phyloP scores from a whole-genome alignment of 2,329 filamentous ascomycete species.

The Trichoderma arundinaceum region DNA sequence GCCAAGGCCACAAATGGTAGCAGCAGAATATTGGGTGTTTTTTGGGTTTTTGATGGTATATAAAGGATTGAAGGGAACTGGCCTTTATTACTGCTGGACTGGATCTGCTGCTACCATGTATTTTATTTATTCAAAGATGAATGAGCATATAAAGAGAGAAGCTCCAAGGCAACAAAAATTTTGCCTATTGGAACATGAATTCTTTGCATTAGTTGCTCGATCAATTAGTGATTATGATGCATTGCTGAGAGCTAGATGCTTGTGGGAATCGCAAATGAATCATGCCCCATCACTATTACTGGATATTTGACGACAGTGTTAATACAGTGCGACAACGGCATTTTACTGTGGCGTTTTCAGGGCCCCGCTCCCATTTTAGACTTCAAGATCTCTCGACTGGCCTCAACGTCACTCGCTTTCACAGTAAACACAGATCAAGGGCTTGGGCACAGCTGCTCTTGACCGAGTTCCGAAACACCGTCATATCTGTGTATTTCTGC shows the following conservation, averaged over 20 bases:
- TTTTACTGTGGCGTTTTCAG: background rate
- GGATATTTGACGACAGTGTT: conserved; percentile 13
- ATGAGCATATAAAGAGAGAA: conserved; percentile 19
- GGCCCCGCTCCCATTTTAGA: background rate
- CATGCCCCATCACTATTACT: background rate
- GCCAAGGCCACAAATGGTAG: conserved; percentile 38
- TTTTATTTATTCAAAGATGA: conserved; percentile 28
- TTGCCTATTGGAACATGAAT: conserved; percentile 22
- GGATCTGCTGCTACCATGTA: conserved; percentile 43
- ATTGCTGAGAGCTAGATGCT: background rate
- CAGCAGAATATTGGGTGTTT: conserved; percentile 39
- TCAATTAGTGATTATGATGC: background rate
- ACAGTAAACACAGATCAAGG: too few species aligned
- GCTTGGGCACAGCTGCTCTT: too few species aligned
- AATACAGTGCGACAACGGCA: background rate
- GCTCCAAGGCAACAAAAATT: conserved; percentile 11
- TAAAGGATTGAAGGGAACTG: conserved; percentile 33
- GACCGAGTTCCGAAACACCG: too few species aligned
- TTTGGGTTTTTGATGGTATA: conserved; percentile 22
- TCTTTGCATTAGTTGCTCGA: background rate
- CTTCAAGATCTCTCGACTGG: background rate
- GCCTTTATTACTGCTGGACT: conserved; percentile 22
- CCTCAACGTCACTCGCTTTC: background rate
- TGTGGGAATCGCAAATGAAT: background rate
- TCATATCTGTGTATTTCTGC: too few species aligned